phyloP scores from a whole-genome alignment of 257 asterid species.

The Petrea volubilis region DNA sequence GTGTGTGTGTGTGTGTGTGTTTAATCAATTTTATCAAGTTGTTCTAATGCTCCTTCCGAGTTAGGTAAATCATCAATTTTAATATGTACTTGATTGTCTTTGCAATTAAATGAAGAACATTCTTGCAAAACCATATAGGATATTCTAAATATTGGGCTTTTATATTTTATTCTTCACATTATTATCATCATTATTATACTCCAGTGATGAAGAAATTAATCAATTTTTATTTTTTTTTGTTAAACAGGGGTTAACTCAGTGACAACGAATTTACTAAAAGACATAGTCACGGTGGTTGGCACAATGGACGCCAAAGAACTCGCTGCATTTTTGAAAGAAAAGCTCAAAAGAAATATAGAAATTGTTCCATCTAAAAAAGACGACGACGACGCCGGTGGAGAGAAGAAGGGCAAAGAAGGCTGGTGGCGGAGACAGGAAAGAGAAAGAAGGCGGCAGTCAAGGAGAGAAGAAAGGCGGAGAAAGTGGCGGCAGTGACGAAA shows the following conservation, averaged over 20 bases:
- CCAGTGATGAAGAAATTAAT: neutral
- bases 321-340: slow-evolving; percentile 51
- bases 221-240: neutral
- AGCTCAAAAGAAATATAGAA: slow-evolving; percentile 60
- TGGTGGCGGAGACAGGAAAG: slow-evolving; percentile 30
- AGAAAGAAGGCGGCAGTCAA: neutral
- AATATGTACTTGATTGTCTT: neutral
- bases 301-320: slow-evolving; percentile 64
- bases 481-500: slow-evolving; percentile 12
- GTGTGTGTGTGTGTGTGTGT: neutral
- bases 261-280: slow-evolving; percentile 49
- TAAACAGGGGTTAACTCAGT: slow-evolving; percentile 75
- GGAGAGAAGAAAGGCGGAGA: neutral
- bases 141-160: neutral
- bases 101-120: neutral
- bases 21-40: neutral
- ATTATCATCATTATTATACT: neutral
- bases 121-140: neutral
- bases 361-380: slow-evolving; percentile 57
- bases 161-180: neutral
- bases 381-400: slow-evolving; percentile 30
- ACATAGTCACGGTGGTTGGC: slow-evolving; percentile 65
- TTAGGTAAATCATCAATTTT: slow-evolving; percentile 6
- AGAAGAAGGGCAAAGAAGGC: slow-evolving; percentile 20
- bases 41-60: neutral